Conservation (phyloP, 768 basidiomycete species). For the Russula brevipes region DNA sequence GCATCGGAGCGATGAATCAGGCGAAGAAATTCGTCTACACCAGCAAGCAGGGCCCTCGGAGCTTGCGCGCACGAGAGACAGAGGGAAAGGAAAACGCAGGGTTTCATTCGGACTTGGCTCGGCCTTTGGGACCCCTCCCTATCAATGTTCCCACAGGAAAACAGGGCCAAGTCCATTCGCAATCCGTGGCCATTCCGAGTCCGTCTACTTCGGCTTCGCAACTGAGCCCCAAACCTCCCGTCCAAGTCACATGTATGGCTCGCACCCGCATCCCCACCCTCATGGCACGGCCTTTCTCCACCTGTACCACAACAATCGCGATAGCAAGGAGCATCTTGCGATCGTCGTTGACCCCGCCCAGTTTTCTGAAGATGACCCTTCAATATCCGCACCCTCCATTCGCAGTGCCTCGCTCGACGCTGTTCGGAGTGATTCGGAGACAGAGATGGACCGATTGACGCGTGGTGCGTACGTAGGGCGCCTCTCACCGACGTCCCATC, state of each 20-base stretch:
- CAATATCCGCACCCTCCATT: constrained; percentile 46
- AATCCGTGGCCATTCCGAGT: constrained; percentile 21
- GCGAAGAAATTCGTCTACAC: constrained; percentile 54
- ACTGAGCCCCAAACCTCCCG: constrained; percentile 27
- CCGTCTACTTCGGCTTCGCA: constrained; percentile 5
- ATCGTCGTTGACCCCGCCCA: constrained; percentile 92
- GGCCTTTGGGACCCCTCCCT: constrained; percentile 34
- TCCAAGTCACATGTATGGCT: constrained; percentile 91
- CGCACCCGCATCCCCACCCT: constrained; percentile 96
- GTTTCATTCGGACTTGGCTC: constrained; percentile 34
- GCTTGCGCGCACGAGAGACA: constrained; percentile 46
- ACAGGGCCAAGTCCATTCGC: constrained; percentile 36
- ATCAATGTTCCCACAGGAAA: constrained; percentile 35
- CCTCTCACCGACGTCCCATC: constrained; percentile 50
- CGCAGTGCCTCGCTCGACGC: constrained; percentile 78
- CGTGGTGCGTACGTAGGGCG: constrained; percentile 92
- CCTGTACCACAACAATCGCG: constrained; percentile 88
- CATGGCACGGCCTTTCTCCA: constrained; percentile 92
- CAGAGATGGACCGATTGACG: constrained; percentile 88
- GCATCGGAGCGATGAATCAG: constrained; percentile 35
- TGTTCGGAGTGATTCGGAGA: constrained; percentile 79
- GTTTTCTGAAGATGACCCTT: constrained; percentile 44
- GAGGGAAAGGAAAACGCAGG: constrained; percentile 49
- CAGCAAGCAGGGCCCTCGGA: constrained; percentile 72
- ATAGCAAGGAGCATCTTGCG: constrained; percentile 93